A percentile compares a stretch with the other conserved stretches of the same genome.
Evolutionary conservation across 306 rosid species (phyloP).

Genomic region (Hippophae tibetana): DNA sequence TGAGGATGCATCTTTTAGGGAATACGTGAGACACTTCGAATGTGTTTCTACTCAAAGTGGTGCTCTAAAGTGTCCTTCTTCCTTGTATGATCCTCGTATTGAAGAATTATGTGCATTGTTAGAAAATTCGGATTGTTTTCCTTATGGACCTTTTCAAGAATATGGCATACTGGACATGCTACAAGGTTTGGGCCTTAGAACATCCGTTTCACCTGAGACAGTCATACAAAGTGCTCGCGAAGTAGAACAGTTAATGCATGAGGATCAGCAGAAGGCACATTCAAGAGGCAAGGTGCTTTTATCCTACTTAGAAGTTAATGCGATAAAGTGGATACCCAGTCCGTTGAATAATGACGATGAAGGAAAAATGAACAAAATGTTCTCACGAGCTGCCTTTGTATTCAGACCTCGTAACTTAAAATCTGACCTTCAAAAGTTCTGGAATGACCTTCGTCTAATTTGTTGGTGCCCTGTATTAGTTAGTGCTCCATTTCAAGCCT

Average conservation of each 20-base stretch:
- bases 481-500: slow-evolving; percentile 59
- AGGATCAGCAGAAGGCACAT: slow-evolving; percentile 70
- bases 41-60: slow-evolving; percentile 61
- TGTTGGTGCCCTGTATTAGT: slow-evolving; percentile 88
- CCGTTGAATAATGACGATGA: slow-evolving; percentile 46
- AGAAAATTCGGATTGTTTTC: slow-evolving; percentile 69
- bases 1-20: slow-evolving; percentile 67
- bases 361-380: slow-evolving; percentile 62
- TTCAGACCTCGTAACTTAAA: slow-evolving; percentile 52
- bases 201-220: slow-evolving; percentile 69
- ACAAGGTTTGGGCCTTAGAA: slow-evolving; percentile 79
- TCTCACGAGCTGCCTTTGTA: slow-evolving; percentile 65
- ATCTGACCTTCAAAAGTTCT: slow-evolving; percentile 75
- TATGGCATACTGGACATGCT: slow-evolving; percentile 62
- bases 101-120: slow-evolving; percentile 80
- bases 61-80: slow-evolving; percentile 59
- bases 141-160: slow-evolving; percentile 62
- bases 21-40: slow-evolving; percentile 57
- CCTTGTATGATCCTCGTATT: slow-evolving; percentile 74
- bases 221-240: slow-evolving; percentile 70
- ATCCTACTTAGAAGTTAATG: slow-evolving; percentile 89
- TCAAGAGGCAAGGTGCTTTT: slow-evolving; percentile 72
- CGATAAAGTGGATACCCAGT: slow-evolving; percentile 80
- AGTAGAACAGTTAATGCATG: slow-evolving; percentile 61
- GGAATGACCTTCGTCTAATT: slow-evolving; percentile 74